Base-by-base conservation (phyloP, 768 basidiomycete genomes). In the Exsudoporus frostii region DNA sequence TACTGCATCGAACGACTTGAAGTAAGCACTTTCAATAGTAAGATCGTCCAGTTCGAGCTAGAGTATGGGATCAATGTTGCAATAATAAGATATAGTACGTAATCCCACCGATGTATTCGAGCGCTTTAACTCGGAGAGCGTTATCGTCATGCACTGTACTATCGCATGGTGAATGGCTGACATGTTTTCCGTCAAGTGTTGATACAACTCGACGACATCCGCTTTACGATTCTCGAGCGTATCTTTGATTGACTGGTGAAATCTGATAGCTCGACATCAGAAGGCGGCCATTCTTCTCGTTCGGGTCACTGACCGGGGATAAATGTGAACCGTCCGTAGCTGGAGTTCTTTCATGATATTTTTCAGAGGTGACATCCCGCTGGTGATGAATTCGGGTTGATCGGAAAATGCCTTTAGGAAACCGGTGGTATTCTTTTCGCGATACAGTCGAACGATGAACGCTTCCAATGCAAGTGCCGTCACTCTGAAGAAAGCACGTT, bases 331-430 rank as follows among this genome's bases (percentile, higher is more conserved):
- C n/a, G 78, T 84, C 20, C 90, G 82, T 42, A 98, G 74, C 58
- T 94, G 91, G 7, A 98, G 79, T 66, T 96, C 92, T 55, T 93
- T 92, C 82, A 99, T 85, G 56, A 96, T 88, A 48, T 87, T 93
- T 62, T 86, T 89, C 20, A 99, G 75, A 1, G 97, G 97, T 1
- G 91, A 92, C 68, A 98, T 71, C 1, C 95, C 96, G 56, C 84
- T 91, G 0, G 89, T 94, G 55, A 99, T 97, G 56, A 88, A 84
- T 68, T 98, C 97, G 5, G 96, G 94, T 62, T 98, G 90, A 69
- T 98, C 97, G 2, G 93, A 92, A 65, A 99, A 97, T 0, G 93
- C 97, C 70, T 99, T 98, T 58, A 98, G 75, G 69, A 98, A 99
- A 1, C 96, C 96, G 2, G 76, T 77, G 66, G 79, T 82, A 73